Base-by-base conservation (phyloP, 2,329 filamentous ascomycete genomes). In the Fusarium nygamai region DNA sequence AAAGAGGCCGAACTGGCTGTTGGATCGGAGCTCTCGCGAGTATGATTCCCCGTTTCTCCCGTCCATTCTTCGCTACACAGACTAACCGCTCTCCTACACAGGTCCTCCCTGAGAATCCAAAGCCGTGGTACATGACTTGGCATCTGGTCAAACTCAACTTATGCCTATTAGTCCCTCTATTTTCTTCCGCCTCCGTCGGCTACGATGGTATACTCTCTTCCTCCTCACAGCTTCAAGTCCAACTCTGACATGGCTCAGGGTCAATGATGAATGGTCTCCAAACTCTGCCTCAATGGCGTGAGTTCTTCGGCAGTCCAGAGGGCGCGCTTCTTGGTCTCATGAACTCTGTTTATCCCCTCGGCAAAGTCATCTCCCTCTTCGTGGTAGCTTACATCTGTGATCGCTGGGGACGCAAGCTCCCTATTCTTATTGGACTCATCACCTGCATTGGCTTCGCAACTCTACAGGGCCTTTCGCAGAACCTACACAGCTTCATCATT, bases 261-360 rank as follows among this genome's bases (percentile, higher is more conserved):
- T 83, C 82, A 2, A 80, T 86, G 65, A 84, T 85, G 82, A 86
- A 86, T 66, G 85, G 84, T 10, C 78, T 86, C 1, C 84, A 86
- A 59, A 80, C 84, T 6, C 78, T 85, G 0, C 67, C 78, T 0
- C 77, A 82, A 64, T 86, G 85, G 85, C 80, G 82, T 44, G 61
- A 71, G 5, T 85, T 84, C 67, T 85, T 86, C 56, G 77, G 78
- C 14, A 74, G 82, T 43, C 84, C 83, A 4, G 41, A 69, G 9
- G 82, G 81, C 2, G 77, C 80, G 14, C 70, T 80, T 17, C 79
- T 84, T 5, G 84, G 83, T 19, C 73, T 82, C 16, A 79, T 85
- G 62, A 82, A 81, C 43, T 80, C 83, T 14, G 77, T 82, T 11
- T 81, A 84, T 48, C 80, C 81, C 0, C 77, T 82, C 20, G 85